phyloP scores from a whole-genome alignment of 305 asterid species.

The Fraxinus paxiana region DNA sequence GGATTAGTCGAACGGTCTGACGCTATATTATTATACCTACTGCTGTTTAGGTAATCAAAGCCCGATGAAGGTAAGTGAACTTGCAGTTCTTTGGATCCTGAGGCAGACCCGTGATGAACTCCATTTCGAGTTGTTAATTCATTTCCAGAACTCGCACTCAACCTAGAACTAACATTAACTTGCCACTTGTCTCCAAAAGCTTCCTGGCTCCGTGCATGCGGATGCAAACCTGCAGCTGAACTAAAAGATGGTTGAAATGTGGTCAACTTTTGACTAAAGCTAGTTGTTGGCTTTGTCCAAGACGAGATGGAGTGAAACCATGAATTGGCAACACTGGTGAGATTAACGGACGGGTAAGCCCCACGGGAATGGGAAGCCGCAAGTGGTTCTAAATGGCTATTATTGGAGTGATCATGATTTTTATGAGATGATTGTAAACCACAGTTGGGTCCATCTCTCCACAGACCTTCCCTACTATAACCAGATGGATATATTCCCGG shows the following conservation, averaged over 20 bases:
- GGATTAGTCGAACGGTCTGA: constrained; percentile 31
- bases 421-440: background rate
- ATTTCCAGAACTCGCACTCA: constrained; percentile 31
- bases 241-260: constrained; percentile 41
- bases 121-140: constrained; percentile 35
- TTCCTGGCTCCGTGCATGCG: constrained; percentile 37
- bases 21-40: constrained; percentile 30
- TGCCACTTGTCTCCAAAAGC: constrained; percentile 48
- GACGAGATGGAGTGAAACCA: constrained; percentile 53
- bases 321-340: constrained; percentile 36
- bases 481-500: constrained; percentile 33
- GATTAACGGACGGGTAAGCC: constrained; percentile 42
- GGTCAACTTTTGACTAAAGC: constrained; percentile 50
- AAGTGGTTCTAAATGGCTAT: constrained; percentile 39
- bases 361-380: constrained; percentile 39
- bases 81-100: constrained; percentile 45
- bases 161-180: constrained; percentile 31
- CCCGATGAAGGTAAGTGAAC: constrained; percentile 30
- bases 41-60: constrained; percentile 34
- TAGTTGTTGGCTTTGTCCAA: constrained; percentile 49
- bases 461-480: constrained; percentile 37
- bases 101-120: constrained; percentile 57
- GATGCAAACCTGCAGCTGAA: constrained; percentile 37
- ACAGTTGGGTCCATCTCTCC: constrained; percentile 42
- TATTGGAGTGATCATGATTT: constrained; percentile 25